Evolutionary conservation across 345 rosid genomes (phyloP).

Genomic region (Eucalyptus victrix): DNA sequence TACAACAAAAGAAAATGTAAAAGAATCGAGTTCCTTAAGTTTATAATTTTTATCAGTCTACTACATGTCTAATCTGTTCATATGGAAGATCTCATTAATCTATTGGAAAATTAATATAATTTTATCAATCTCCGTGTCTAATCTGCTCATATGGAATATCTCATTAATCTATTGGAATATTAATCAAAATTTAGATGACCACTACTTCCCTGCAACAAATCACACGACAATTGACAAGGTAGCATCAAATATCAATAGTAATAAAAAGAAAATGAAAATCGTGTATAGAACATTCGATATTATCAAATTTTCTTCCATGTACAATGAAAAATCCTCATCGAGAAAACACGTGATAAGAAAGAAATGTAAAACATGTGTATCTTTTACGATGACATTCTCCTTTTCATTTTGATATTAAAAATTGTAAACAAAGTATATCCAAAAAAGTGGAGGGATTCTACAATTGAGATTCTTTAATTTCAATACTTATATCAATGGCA

Average conservation of each 20-base stretch:
- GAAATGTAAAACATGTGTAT: not conserved
- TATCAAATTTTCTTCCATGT: not conserved
- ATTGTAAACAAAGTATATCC: not conserved
- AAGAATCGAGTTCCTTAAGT: not conserved
- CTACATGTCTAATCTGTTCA: not conserved
- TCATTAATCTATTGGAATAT: not conserved
- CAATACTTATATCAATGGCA: not conserved
- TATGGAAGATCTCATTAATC: not conserved
- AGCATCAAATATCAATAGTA: not conserved
- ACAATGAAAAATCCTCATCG: not conserved
- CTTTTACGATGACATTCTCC: not conserved
- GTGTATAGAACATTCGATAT: not conserved
- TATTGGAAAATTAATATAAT: not conserved
- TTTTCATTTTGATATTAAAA: not conserved
- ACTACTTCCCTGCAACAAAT: not conserved
- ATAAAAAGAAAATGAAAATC: not conserved
- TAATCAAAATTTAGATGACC: not conserved
- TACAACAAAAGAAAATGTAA: not conserved
- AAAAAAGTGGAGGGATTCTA: not conserved
- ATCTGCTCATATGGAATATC: not conserved
- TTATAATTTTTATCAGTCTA: not conserved
- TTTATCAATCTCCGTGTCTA: no score
- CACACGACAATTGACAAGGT: not conserved
- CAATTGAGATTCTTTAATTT: not conserved
- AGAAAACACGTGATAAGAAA: not conserved